These are phyloP conservation scores for Flaveria bidentis DNA, from an alignment of 129 eudicot species.

Conservation along the genomic window DNA sequence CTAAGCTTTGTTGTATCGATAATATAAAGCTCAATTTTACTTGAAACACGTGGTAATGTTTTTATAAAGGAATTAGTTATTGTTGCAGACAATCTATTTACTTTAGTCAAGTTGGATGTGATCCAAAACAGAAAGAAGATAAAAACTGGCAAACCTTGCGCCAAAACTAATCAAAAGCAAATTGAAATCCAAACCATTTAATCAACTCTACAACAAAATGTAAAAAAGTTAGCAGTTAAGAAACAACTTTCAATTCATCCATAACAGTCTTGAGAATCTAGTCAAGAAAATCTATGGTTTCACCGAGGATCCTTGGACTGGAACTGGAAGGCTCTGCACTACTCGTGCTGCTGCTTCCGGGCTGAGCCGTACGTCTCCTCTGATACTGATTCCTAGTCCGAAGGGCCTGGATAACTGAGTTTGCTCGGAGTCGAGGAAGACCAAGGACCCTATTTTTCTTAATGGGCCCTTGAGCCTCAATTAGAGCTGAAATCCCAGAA, in stretches of 20 bases:
- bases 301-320: slow-evolving; percentile 7
- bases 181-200: background rate
- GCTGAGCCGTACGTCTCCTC: background rate
- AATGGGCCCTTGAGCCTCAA: slow-evolving; percentile 22
- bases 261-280: background rate
- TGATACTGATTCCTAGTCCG: background rate
- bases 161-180: background rate
- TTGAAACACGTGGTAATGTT: background rate
- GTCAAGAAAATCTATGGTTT: background rate
- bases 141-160: background rate
- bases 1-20: background rate
- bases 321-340: slow-evolving; percentile 16
- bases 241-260: background rate
- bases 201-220: background rate
- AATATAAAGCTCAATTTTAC: background rate
- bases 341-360: background rate
- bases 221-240: background rate
- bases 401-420: background rate
- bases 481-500: background rate
- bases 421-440: slow-evolving; percentile 24
- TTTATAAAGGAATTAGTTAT: background rate
- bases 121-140: background rate
- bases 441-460: slow-evolving; percentile 21
- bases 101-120: background rate
- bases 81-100: background rate